Conservation (phyloP, 768 basidiomycete species). For the Amanita brunnescens region DNA sequence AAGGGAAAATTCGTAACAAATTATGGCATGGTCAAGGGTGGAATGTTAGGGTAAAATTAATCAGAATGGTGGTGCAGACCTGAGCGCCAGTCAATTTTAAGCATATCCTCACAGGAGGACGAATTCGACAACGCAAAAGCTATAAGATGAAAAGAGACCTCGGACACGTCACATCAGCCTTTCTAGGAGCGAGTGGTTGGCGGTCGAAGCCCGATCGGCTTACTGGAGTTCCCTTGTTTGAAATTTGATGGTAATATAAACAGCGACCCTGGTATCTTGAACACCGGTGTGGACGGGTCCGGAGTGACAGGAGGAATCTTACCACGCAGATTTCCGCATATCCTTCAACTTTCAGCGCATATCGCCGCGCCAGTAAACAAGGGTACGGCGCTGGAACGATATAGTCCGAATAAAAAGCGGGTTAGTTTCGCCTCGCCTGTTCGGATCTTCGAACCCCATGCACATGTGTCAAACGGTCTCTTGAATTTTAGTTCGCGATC, state of each 20-base stretch:
- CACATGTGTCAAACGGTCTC: background rate
- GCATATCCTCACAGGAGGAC: background rate
- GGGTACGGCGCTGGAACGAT: background rate
- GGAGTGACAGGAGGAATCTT: background rate
- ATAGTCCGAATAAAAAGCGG: background rate
- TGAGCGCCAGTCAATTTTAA: background rate
- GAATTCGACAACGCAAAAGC: background rate
- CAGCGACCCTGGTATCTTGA: background rate
- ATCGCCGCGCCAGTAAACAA: background rate
- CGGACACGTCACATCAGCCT: constrained; percentile 4
- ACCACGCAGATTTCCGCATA: background rate
- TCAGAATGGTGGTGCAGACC: background rate
- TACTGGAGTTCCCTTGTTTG: background rate
- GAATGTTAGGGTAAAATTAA: background rate
- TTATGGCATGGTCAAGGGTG: background rate
- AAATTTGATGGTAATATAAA: background rate
- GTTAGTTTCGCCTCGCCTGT: background rate
- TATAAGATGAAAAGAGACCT: background rate
- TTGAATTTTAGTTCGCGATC: background rate
- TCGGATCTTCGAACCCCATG: background rate
- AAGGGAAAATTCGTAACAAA: background rate
- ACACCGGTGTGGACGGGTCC: background rate
- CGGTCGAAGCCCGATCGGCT: background rate
- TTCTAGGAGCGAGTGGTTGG: background rate
- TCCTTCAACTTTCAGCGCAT: background rate